Evolutionary conservation across 306 rosid genomes (phyloP).

Genomic region (Cyamopsis tetragonoloba): DNA sequence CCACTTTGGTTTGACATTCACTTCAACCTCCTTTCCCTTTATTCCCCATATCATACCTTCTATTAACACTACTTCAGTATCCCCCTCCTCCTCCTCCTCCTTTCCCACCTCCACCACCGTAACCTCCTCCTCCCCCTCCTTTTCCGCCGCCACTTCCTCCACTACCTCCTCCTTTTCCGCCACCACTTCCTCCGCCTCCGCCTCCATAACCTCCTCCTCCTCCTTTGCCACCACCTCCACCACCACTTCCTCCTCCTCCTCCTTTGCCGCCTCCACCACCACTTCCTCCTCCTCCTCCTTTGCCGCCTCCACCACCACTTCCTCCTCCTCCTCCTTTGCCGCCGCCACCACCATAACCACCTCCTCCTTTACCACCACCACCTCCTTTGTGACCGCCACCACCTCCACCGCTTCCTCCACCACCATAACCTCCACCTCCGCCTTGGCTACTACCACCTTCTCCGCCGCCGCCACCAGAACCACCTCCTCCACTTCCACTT

Average conservation of each 20-base stretch:
- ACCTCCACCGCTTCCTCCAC: background rate
- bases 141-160: background rate
- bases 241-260: background rate
- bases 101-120: background rate
- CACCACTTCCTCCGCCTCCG: background rate
- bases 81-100: background rate
- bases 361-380: background rate
- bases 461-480: background rate
- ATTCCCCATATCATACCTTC: too few relatives aligned
- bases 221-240: background rate
- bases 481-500: background rate
- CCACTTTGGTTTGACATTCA: background rate
- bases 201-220: background rate
- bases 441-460: background rate
- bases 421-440: background rate
- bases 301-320: background rate
- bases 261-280: background rate
- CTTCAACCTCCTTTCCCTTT: background rate
- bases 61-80: too few relatives aligned
- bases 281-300: background rate
- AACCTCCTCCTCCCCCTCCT: background rate
- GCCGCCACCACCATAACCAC: background rate
- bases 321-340: background rate
- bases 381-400: background rate
- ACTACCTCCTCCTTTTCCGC: background rate